These are phyloP conservation scores for Pistacia atlantica DNA, from an alignment of 345 rosid genomes.

Conservation along the genomic window DNA sequence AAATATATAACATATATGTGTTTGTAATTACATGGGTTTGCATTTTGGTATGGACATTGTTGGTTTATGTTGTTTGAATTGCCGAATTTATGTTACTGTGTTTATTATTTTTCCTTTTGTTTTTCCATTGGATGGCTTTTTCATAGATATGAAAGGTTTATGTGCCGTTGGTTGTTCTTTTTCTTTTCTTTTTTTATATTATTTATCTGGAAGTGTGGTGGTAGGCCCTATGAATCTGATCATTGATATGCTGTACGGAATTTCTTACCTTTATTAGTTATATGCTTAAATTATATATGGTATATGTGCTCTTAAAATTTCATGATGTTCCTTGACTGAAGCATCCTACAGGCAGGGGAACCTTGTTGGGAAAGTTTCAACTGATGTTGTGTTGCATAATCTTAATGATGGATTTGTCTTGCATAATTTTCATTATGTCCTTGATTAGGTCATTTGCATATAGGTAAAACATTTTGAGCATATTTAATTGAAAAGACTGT, in stretches of 20 bases:
- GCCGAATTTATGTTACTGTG: background rate
- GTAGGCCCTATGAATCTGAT: conserved; percentile 15
- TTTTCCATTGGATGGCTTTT: background rate
- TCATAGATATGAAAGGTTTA: background rate
- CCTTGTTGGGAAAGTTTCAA: background rate
- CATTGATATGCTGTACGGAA: background rate
- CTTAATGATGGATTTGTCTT: conserved; percentile 3
- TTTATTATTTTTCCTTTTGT: background rate
- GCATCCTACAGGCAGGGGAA: background rate
- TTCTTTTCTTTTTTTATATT: background rate
- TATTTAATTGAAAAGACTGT: background rate
- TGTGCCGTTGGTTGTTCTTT: background rate
- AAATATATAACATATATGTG: background rate
- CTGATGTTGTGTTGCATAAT: background rate
- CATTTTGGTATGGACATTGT: background rate
- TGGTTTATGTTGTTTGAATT: conserved; percentile 8
- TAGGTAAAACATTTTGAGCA: background rate
- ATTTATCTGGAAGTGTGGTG: conserved; percentile 1
- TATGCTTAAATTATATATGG: conserved; percentile 6
- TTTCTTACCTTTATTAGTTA: background rate
- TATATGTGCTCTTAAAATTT: conserved; percentile 7
- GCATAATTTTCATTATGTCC: background rate
- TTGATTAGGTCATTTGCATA: background rate
- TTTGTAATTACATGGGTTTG: background rate
- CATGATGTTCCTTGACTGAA: background rate